These are phyloP conservation scores for Scedosporium aurantiacum DNA, from an alignment of 2,329 filamentous ascomycete genomes.

Conservation along the genomic window DNA sequence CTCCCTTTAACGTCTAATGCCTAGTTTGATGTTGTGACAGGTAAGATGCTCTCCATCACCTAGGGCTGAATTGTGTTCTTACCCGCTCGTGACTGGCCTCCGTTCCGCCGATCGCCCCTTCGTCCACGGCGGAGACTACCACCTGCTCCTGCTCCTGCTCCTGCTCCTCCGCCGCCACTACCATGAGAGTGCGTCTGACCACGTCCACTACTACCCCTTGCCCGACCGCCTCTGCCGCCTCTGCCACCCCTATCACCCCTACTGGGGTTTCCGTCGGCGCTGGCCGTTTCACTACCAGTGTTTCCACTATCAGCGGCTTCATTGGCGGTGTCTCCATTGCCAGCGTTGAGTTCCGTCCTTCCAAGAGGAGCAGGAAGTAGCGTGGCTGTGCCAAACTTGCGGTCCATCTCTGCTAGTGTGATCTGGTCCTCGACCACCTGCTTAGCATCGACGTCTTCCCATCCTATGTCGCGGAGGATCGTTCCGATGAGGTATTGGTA, in stretches of 20 bases:
- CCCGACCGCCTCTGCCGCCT: neutral
- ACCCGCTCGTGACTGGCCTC: conserved; percentile 3
- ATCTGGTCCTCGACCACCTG: conserved; percentile 22
- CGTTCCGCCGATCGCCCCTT: neutral
- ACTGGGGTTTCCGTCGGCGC: too few species aligned
- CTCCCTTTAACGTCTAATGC: conserved; percentile 6
- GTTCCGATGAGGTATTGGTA: conserved; percentile 58
- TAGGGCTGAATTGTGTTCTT: conserved; percentile 7
- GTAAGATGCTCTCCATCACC: conserved; percentile 8
- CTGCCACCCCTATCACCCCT: too few species aligned
- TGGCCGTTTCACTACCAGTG: too few species aligned
- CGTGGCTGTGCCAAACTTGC: conserved; percentile 27
- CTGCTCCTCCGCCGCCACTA: neutral
- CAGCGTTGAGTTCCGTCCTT: neutral
- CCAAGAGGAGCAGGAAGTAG: neutral
- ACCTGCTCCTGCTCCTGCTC: too few species aligned
- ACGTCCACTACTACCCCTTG: neutral
- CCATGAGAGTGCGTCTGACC: neutral
- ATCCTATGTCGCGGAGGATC: conserved; percentile 55
- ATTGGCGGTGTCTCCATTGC: neutral
- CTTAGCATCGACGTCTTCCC: conserved; percentile 50
- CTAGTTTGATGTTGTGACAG: conserved; percentile 8
- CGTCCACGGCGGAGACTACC: neutral
- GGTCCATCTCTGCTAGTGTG: conserved; percentile 19
- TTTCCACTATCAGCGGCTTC: neutral